Evolutionary conservation across 345 rosid genomes (phyloP), one percentile per base, ranked within the genome.

Genomic region (Excoecaria cochinchinensis): DNA sequence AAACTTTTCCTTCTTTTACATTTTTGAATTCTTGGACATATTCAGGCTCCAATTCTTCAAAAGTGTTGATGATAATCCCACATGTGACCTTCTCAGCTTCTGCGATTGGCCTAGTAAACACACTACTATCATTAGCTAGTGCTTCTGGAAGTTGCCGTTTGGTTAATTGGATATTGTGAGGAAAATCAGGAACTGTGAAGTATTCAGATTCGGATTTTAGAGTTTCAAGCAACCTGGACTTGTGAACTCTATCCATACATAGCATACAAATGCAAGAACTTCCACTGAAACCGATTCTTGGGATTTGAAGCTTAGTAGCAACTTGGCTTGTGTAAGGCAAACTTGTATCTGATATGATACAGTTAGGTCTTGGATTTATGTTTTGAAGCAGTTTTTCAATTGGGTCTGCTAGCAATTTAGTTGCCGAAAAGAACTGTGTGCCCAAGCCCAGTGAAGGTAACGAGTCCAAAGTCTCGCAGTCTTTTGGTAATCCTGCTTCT

Each of bases 331-430:
- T 83, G 77, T 79, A 85, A 0, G 70, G 72, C 14, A 51, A 60
- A 24, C 68, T 69, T 77, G 51, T n/a, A 50, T 84, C 86, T 0
- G 85, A 81, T 24, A 87, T 69, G 31, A 85, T 61, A 75, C 90
- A 87, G 40, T 51, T 69, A 8, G 83, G 79, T 36, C 63, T 46
- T 62, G 84, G 70, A 13, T 38, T 38, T 8, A 72, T 21, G 14
- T 80, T 39, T 25, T 65, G 48, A 31, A 86, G 38, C 46, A 82
- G 24, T 46, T n/a, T 39, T 52, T 78, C 77, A 0, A 78, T 50
- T 1, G 76, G 75, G 0, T 44, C 74, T 24, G 62, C 78, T 12
- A 82, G 72, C 57, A 64, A 16, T 17, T 70, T 48, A 11, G 67
- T 22, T 8, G 75, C 79, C 0, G 15, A 21, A 63, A 72, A 61